Evolutionary conservation across 768 basidiomycete genomes (phyloP).

Genomic region (Lenzites betulinus): DNA sequence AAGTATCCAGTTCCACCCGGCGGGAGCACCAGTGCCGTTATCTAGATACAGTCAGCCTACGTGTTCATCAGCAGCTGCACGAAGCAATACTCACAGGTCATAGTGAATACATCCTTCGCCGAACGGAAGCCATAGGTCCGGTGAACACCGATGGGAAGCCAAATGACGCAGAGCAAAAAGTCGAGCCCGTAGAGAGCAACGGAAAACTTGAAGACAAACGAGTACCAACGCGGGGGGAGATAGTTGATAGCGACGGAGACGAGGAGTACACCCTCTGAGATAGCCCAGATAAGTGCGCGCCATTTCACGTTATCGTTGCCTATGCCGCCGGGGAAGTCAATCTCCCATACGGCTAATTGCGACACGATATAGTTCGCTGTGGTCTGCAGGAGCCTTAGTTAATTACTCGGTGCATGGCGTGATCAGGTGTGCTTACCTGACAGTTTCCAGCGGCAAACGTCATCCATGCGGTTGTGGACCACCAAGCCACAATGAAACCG

Average conservation of each 20-base stretch:
- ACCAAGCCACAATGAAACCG: conserved; percentile 91
- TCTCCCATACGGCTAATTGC: conserved; percentile 75
- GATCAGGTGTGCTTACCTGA: conserved; percentile 54
- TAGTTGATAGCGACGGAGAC: conserved; percentile 83
- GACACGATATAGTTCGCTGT: conserved; percentile 91
- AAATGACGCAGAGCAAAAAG: conserved; percentile 85
- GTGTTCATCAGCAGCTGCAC: not conserved
- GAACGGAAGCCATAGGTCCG: conserved; percentile 88
- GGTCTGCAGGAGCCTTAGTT: conserved; percentile 46
- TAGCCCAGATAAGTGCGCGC: conserved; percentile 82
- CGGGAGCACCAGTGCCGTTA: conserved; percentile 85
- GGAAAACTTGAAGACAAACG: conserved; percentile 75
- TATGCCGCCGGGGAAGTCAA: conserved; percentile 82
- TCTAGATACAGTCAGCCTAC: conserved; percentile 44
- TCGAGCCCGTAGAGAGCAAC: conserved; percentile 78
- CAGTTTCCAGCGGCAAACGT: conserved; percentile 89
- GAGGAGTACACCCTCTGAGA: conserved; percentile 73
- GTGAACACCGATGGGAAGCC: conserved; percentile 90
- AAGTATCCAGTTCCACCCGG: conserved; percentile 91
- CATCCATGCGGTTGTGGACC: conserved; percentile 96
- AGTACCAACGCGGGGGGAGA: conserved; percentile 75
- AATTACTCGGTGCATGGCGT: not conserved
- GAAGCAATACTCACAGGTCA: conserved; percentile 56
- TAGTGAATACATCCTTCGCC: conserved; percentile 81
- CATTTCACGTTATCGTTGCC: conserved; percentile 74